Evolutionary conservation across 352 stramenopile species (phyloP).

Genomic region (Pythium grandisporangium): DNA sequence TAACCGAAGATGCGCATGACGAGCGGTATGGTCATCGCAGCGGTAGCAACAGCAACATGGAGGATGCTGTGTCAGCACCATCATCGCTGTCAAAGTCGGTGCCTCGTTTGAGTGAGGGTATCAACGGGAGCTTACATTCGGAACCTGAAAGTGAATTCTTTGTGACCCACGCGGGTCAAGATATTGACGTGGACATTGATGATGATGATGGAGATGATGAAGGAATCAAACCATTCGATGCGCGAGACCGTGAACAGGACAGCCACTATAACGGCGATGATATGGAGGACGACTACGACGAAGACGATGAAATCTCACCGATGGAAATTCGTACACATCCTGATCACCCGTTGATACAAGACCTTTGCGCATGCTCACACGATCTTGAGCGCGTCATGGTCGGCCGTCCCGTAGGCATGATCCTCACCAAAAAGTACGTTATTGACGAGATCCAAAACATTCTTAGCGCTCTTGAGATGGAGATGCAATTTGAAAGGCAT

Average conservation of each 20-base stretch:
- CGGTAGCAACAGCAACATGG: too few relatives aligned
- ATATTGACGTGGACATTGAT: neutral
- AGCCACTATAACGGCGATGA: too few relatives aligned
- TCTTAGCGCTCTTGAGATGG: slow-evolving; percentile 68
- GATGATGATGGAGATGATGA: neutral
- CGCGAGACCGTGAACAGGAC: too few relatives aligned
- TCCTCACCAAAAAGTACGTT: slow-evolving; percentile 64
- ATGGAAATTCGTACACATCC: slow-evolving; percentile 13
- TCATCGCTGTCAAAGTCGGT: too few relatives aligned
- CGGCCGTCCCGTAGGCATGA: slow-evolving; percentile 35
- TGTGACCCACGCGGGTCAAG: too few relatives aligned
- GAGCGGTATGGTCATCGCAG: too few relatives aligned
- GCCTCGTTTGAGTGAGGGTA: too few relatives aligned
- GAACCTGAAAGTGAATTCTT: too few relatives aligned
- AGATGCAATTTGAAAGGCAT: slow-evolving; percentile 69
- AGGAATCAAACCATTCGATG: too few relatives aligned
- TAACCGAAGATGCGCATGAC: too few relatives aligned
- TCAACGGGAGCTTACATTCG: too few relatives aligned
- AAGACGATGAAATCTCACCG: neutral
- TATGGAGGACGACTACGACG: neutral
- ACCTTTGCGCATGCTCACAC: slow-evolving; percentile 28
- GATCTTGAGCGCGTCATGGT: slow-evolving; percentile 46
- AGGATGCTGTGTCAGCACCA: neutral
- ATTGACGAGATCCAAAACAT: slow-evolving; percentile 79
- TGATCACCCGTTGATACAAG: slow-evolving; percentile 37